Evolutionary conservation across 176 grass and related monocot genomes (phyloP).

Genomic region (Triticum urartu): DNA sequence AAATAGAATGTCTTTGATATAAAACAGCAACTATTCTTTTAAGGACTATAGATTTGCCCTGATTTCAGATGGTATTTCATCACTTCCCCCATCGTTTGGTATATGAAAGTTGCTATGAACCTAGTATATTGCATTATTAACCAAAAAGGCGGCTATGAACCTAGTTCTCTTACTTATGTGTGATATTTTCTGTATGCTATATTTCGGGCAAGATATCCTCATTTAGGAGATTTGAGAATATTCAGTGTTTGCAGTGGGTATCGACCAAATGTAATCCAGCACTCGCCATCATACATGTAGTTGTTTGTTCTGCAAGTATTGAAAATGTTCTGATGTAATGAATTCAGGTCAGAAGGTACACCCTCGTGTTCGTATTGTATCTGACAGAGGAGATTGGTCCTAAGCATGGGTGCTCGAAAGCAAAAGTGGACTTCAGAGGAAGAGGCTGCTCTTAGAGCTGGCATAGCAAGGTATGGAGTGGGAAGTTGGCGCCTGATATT

Average conservation of each 20-base stretch:
- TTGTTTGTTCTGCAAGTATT: slow-evolving; percentile 3
- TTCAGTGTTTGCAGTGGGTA: neutral
- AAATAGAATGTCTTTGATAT: neutral
- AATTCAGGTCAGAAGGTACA: slow-evolving; percentile 28
- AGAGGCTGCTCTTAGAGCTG: slow-evolving; percentile 77
- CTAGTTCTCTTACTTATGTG: slow-evolving; percentile 7
- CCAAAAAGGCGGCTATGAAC: neutral
- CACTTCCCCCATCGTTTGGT: neutral
- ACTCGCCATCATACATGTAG: neutral
- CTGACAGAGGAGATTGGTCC: neutral
- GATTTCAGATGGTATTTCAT: neutral
- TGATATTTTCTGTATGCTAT: neutral
- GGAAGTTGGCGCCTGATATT: slow-evolving; percentile 82
- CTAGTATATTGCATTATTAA: slow-evolving; percentile 4
- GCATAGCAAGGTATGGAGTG: slow-evolving; percentile 75
- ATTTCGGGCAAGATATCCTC: slow-evolving; percentile 1
- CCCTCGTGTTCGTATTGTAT: neutral
- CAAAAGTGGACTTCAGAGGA: slow-evolving; percentile 77
- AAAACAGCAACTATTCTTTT: neutral
- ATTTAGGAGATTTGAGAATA: neutral
- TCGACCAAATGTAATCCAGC: neutral
- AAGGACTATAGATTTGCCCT: neutral
- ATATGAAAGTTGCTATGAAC: neutral
- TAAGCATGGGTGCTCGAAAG: slow-evolving; percentile 71
- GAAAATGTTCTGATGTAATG: neutral